Evolutionary conservation across 1,139 yeast species (phyloP), one percentile per base, ranked within the genome.

Genomic region (Geotrichum restrictum): DNA sequence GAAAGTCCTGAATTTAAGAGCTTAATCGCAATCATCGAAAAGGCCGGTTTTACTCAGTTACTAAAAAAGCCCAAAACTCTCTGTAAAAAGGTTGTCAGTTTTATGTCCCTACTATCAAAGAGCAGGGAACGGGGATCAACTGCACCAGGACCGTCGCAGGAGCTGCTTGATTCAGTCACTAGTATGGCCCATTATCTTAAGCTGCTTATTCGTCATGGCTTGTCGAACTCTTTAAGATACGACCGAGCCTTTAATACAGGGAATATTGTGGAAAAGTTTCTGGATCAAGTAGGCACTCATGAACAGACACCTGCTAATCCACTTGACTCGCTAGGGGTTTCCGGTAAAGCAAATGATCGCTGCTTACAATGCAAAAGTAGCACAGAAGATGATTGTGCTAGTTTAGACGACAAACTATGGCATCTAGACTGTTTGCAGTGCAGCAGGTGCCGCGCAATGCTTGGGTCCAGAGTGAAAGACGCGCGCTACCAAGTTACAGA

Each of bases 161-260:
- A 85, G 44, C 65, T 93, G 45, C 75, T 93, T 59, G 82, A 94
- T 0, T 82, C 91, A 5, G 93, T 91, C 11, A 89, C 97, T 1
- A 91, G 95, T 1, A 75, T 94, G 63, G 98, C 98, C 0, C 98
- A 94, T 68, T 91, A 89, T 67, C 75, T 93, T 62, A 93, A 94
- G 67, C 75, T 93, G 11, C 74, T 93, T 37, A 86, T 93, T 16
- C 75, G 45, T 22, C 36, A 31, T 29, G 45, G 45, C 8, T 14
- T 41, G 36, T 18, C 45, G 24, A 29, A 31, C 45, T 41, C 45
- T 2, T 21, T 41, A 10, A 27, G 11, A 22, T 29, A 31, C 14
- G 34, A 31, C 27, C 22, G 45, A 10, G 34, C 45, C 3, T 41
- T 78, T 19, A 80, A 80, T 22, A 76, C 85, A 7, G 78, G 84